Base-by-base conservation (phyloP, 2,329 filamentous ascomycete genomes). In the Penicillium italicum region DNA sequence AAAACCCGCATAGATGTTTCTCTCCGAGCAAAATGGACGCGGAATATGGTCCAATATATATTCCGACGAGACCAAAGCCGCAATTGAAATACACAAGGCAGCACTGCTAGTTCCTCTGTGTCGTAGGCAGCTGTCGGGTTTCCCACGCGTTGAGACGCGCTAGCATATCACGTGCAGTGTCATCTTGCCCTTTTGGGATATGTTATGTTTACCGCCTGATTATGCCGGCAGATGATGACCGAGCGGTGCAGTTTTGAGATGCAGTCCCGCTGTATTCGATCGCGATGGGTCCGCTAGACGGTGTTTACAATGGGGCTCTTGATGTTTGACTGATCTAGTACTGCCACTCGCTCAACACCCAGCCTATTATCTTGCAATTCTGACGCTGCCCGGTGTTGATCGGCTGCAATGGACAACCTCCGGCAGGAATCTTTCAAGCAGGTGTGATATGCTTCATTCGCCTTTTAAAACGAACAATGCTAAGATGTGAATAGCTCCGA, bases 401-500 rank as follows among this genome's bases (percentile, higher is more conserved):
- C 22, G 26, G 28, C 34, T 44, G 45, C 45, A 56, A 76, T 76
- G 75, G 72, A 73, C 55, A 65, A 62, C 50, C 65, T 66, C 48
- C 67, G 72, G 42, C 74, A 78, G 55, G 69, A 76, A 65, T 68
- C 72, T 31, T 78, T 78, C 59, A 69, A 68, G 55, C 70, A 72
- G 69, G 76, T 77, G 67, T 50, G 55, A 49, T 31, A 40, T 20
- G 10, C 33, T 22, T 30, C 26, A 28, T 14, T 12, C 14, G 11
- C 1, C n/a, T 38, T 40, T 40, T 24, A n/a, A 9, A 9, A 16
- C 10, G 14, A 40, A 45, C 5, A 36, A 14, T 22, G 9, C 50
- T 57, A 20, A 53, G n/a, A 0, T 28, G 34, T 11, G 26, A 55
- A 38, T 63, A 83, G 80, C 75, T 87, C 53, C 85, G 85, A 61